Percentiles rank a stretch among this genome's conserved stretches.
Conservation (phyloP, 2,329 filamentous ascomycete genomes). For the Venturia nashicola region DNA sequence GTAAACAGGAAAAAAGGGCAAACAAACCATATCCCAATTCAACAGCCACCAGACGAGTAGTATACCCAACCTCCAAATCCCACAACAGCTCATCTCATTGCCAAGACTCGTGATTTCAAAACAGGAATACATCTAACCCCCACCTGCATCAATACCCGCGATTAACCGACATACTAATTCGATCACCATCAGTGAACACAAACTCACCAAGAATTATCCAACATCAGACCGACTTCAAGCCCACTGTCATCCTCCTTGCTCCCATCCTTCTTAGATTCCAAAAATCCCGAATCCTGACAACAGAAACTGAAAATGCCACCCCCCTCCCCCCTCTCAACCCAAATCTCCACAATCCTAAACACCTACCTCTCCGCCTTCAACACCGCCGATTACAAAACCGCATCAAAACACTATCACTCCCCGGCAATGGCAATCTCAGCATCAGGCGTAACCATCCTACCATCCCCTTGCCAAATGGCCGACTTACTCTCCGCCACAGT, state of each 20-base stretch:
- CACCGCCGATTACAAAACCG: not conserved
- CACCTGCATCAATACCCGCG: not conserved
- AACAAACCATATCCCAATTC: no score
- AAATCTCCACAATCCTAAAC: not conserved
- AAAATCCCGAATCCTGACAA: not conserved
- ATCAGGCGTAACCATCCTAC: not conserved
- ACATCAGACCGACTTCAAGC: not conserved
- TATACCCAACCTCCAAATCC: no score
- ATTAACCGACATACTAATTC: not conserved
- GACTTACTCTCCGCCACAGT: not conserved
- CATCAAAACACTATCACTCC: not conserved
- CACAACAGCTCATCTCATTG: no score
- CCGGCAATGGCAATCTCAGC: not conserved
- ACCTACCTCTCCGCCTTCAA: conserved; percentile 4
- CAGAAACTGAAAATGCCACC: not conserved
- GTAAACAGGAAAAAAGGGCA: no score
- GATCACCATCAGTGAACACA: no score
- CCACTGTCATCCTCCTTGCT: not conserved
- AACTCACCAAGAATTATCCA: not conserved
- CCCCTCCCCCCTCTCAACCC: not conserved
- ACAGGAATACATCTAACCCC: not conserved
- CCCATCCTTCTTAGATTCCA: not conserved
- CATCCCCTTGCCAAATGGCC: not conserved
- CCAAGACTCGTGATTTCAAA: no score
- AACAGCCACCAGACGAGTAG: no score